Base-by-base conservation (phyloP, 2,329 filamentous ascomycete species). In the Phialocephala sp. region DNA sequence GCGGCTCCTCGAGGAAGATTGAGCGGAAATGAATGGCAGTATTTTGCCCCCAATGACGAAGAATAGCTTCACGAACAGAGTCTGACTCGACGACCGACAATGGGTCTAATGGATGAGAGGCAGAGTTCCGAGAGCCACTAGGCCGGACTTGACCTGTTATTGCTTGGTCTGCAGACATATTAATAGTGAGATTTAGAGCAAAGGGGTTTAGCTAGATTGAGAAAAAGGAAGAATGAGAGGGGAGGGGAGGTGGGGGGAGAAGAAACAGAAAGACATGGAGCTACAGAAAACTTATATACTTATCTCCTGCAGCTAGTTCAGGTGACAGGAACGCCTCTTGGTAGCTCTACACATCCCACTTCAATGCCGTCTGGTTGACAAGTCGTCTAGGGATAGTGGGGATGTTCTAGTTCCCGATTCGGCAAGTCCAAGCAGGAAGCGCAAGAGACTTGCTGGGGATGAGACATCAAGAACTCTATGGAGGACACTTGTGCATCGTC, bases 21-120 rank as follows among this genome's bases (percentile, higher is more conserved):
- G 81, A 79, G 73, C 88, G 88, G 81, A 87, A 89, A 55, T 87
- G 83, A 56, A 88, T 79, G 2, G 82, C 83, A 22, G 64, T 58
- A 37, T 64, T 37, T 37, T 59, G 59, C 20, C 66, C 66, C 47
- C 66, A 59, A 6, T 58, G 22, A n/a, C 77, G 76, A 36, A 81
- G 72, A 61, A 85, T 75, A 24, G 80, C 74, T 80, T 80, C 32
- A 76, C 78, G 1, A 83, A 86, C 83, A 84, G 87, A 63, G 80
- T 80, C 76, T 20, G 80, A 81, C 73, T 85, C 83, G 22, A 79
- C 76, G 52, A 80, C 64, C 18, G 75, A 79, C 52, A 85, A 76
- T 60, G 78, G 81, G 66, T 80, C 80, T 62, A 84, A 78, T n/a
- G 83, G 83, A 70, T 85, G 82, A 43, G 77, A 78, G 22, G 67